Evolutionary conservation across 1,284 basidiomycete species (phyloP).

Genomic region (Ceratobasidium sp.): DNA sequence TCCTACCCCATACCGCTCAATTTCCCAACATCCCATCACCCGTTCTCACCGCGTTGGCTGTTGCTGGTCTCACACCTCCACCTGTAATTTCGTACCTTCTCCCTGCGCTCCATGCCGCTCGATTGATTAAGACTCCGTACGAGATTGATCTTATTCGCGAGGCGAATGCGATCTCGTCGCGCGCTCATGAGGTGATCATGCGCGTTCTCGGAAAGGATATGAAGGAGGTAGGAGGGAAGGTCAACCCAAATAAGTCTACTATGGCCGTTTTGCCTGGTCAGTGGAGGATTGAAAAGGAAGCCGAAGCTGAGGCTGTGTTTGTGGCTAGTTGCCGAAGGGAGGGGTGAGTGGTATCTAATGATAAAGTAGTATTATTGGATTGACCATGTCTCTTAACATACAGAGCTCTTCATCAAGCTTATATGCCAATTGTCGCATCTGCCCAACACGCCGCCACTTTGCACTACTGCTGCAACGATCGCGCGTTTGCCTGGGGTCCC

Average conservation of each 20-base stretch:
- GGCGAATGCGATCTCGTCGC: conserved; percentile 87
- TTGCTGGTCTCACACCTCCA: conserved; percentile 61
- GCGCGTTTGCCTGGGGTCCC: conserved; percentile 84
- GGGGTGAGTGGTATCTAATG: conserved; percentile 68
- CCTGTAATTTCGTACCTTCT: conserved; percentile 72
- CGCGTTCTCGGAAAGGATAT: conserved; percentile 83
- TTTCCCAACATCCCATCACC: conserved; percentile 69
- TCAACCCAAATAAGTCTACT: conserved; percentile 65
- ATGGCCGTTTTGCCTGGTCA: conserved; percentile 70
- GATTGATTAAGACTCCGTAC: conserved; percentile 79
- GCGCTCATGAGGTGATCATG: conserved; percentile 92
- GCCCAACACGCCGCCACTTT: conserved; percentile 87
- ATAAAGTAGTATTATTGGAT: background rate
- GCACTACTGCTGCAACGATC: conserved; percentile 91
- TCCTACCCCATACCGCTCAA: conserved; percentile 65
- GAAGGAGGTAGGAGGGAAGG: conserved; percentile 62
- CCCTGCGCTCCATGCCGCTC: conserved; percentile 79
- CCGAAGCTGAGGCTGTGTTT: conserved; percentile 91
- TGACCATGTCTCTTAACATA: background rate
- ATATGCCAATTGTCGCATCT: conserved; percentile 90
- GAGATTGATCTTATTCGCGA: conserved; percentile 82
- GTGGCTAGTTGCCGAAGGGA: conserved; percentile 87
- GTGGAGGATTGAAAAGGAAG: conserved; percentile 91
- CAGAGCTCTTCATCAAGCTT: conserved; percentile 88
- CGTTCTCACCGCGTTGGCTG: conserved; percentile 56